phyloP scores from a whole-genome alignment of 257 asterid genomes.

The Euphrasia confusa region DNA sequence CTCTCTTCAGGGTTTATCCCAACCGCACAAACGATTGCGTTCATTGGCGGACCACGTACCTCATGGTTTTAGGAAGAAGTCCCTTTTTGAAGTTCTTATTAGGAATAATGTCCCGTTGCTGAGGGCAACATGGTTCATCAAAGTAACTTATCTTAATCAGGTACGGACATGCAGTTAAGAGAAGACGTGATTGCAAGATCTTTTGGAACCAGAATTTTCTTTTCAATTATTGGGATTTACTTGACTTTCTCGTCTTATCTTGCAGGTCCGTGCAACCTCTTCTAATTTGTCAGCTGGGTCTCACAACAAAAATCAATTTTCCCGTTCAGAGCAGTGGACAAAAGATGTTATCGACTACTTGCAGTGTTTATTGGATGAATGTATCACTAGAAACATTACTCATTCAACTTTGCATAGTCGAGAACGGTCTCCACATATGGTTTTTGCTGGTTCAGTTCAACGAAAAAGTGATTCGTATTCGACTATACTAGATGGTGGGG shows the following conservation, averaged over 20 bases:
- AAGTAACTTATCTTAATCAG: conserved; percentile 97
- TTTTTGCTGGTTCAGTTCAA: conserved; percentile 58
- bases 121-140: conserved; percentile 97
- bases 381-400: conserved; percentile 56
- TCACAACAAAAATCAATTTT: conserved; percentile 70
- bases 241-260: conserved; percentile 12
- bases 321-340: conserved; percentile 97
- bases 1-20: conserved; percentile 76
- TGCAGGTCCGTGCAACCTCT: conserved; percentile 77
- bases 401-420: conserved; percentile 53
- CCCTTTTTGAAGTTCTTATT: conserved; percentile 82
- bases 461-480: conserved; percentile 48
- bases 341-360: conserved; percentile 89
- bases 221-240: not conserved
- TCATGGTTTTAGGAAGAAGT: conserved; percentile 77
- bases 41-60: conserved; percentile 97
- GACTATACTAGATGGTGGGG: conserved; percentile 52
- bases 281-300: conserved; percentile 66
- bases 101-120: conserved; percentile 83
- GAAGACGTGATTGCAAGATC: conserved; percentile 8
- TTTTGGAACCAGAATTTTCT: conserved; percentile 8
- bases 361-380: conserved; percentile 87
- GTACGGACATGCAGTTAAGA: conserved; percentile 30
- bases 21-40: conserved; percentile 78
- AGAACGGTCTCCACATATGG: conserved; percentile 67